Evolutionary conservation across 352 stramenopile species (phyloP), one percentile per base, ranked within the genome.

Genomic region (Globisporangium alternatum): DNA sequence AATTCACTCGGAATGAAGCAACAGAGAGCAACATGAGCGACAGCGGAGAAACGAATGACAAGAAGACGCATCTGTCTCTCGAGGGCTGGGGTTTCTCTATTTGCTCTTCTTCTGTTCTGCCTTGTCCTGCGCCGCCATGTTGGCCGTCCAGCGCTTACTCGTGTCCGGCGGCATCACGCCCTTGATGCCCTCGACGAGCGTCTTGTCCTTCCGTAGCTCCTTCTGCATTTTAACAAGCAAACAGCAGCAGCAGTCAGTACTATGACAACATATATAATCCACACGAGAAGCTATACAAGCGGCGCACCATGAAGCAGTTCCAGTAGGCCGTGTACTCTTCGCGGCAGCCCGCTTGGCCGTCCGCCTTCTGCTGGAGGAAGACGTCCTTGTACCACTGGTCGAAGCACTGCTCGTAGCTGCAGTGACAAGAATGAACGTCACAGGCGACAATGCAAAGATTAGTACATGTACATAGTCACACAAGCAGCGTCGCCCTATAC

Each of bases 341-440:
- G 64, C 89, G 74, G 54, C 86, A 95, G 56, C 86, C 86, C 15
- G 92, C 68, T 61, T 86, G 68, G 57, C 82, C 83, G 37, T 87
- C 56, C 37, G 81, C 84, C 62, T 91, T 93, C 49, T 90, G 72
- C 74, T 91, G 82, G 21, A 95, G 70, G 63, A 95, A 95, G 31
- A 93, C 76, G 41, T 93, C 74, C 53, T 83, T 90, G 72, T 93
- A 95, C 86, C 86, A 95, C 70, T 81, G 75, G 64, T 95, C 86
- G 72, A 95, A 95, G 76, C 86, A 95, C 62, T 93, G 81, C 65
- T 95, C 86, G 65, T 89, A 88, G 15, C 76, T 84, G 57, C 52
- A 25, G 21, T 7, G 9, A 33, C 57, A 28, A 28, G 22, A 45
- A 56, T n/a, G 7, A 39, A 19, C 31, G 12, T 6, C 39, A 60